phyloP scores from a whole-genome alignment of 1,284 basidiomycete species.

The Waitea zeae region DNA sequence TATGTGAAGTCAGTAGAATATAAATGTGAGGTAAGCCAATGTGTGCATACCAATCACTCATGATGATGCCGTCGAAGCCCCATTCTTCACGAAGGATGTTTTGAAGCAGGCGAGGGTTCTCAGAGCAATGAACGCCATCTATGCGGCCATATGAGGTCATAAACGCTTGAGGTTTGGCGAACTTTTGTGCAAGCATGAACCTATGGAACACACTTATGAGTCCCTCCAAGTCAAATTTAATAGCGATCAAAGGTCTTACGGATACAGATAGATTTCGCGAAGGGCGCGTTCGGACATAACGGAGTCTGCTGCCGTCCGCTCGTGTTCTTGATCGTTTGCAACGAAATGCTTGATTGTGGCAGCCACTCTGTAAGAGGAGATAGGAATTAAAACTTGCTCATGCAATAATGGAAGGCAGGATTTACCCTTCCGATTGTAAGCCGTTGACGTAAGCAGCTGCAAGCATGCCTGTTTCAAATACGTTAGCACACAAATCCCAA shows the following conservation, averaged over 20 bases:
- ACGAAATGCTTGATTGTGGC: conserved; percentile 59
- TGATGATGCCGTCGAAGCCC: conserved; percentile 52
- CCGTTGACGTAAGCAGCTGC: conserved; percentile 61
- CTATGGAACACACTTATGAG: too few species aligned
- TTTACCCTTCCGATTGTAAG: conserved; percentile 49
- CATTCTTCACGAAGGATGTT: conserved; percentile 62
- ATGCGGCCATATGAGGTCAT: conserved; percentile 62
- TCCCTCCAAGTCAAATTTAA: too few species aligned
- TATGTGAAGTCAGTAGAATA: neutral
- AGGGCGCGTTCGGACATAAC: conserved; percentile 51
- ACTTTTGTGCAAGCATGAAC: conserved; percentile 69
- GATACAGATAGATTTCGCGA: conserved; percentile 60
- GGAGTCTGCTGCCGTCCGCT: conserved; percentile 45
- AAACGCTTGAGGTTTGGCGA: conserved; percentile 50
- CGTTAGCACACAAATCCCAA: neutral
- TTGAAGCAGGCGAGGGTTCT: conserved; percentile 42
- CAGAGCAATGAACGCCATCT: conserved; percentile 56
- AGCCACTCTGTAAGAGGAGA: too few species aligned
- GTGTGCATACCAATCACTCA: conserved; percentile 58
- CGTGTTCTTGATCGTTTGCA: conserved; percentile 59
- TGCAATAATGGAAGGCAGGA: too few species aligned
- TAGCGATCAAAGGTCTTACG: conserved; percentile 7
- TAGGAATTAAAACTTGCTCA: too few species aligned
- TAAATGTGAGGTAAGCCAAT: neutral
- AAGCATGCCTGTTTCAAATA: conserved; percentile 20